Evolutionary conservation across 2,329 filamentous ascomycete species (phyloP).

Genomic region (Pseudogymnoascus sp.): DNA sequence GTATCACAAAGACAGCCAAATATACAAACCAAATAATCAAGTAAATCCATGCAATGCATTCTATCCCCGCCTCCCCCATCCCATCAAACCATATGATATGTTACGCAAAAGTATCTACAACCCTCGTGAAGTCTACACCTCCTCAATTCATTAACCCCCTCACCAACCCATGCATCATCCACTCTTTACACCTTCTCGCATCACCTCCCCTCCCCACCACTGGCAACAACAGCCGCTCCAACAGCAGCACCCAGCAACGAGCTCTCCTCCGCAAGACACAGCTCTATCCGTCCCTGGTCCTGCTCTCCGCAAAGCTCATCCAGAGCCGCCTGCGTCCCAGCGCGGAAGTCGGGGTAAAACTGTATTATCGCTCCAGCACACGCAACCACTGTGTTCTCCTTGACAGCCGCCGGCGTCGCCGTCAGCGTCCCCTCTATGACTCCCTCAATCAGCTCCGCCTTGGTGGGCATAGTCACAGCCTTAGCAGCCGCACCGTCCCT

Average conservation of each 20-base stretch:
- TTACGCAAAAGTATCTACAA: neutral
- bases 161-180: neutral
- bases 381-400: constrained; percentile 52
- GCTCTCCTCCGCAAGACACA: constrained; percentile 65
- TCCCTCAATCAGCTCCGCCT: constrained; percentile 35
- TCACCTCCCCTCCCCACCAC: neutral
- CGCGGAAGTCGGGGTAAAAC: constrained; percentile 62
- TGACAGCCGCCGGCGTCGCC: neutral
- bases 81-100: neutral
- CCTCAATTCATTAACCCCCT: neutral
- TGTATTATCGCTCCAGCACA: constrained; percentile 76
- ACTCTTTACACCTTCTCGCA: neutral
- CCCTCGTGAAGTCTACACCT: neutral
- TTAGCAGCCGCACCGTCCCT: neutral
- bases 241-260: constrained; percentile 69
- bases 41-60: neutral
- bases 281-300: constrained; percentile 40
- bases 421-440: neutral
- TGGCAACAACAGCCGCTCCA: constrained; percentile 41
- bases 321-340: constrained; percentile 54
- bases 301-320: constrained; percentile 42
- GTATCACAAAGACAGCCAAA: neutral
- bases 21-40: neutral
- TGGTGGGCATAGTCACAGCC: constrained; percentile 31
- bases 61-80: neutral